Percentiles rank a stretch among this genome's conserved stretches.
Evolutionary conservation across 306 rosid genomes (phyloP).

Genomic region (Inga laurina): DNA sequence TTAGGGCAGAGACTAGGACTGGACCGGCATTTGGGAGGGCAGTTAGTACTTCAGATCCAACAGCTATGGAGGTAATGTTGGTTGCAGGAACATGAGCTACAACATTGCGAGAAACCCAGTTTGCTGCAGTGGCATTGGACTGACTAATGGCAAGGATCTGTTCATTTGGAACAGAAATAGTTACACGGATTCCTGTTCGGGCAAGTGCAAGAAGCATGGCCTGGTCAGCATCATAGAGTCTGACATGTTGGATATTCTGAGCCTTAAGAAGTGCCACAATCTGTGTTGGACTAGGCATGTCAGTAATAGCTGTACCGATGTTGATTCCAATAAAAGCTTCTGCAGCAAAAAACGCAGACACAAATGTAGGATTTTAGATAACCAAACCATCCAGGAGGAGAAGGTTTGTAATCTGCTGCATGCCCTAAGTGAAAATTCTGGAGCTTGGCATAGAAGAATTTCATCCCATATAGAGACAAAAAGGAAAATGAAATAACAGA

Average conservation of each 20-base stretch:
- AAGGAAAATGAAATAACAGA: neutral
- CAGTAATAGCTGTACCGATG: conserved; percentile 78
- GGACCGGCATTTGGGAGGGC: conserved; percentile 87
- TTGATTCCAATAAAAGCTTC: conserved; percentile 87
- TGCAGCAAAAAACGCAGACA: conserved; percentile 36
- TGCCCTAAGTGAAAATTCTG: neutral
- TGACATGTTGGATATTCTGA: conserved; percentile 73
- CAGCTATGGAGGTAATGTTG: conserved; percentile 90
- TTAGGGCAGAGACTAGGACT: conserved; percentile 74
- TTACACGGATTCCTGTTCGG: conserved; percentile 80
- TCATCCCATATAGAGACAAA: neutral
- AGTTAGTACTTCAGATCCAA: conserved; percentile 88
- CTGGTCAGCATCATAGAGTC: conserved; percentile 83
- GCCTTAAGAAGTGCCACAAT: conserved; percentile 84
- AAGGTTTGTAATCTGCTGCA: neutral
- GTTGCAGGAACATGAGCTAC: conserved; percentile 90
- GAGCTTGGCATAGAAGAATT: neutral
- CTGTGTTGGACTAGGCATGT: conserved; percentile 90
- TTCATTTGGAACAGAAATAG: conserved; percentile 82
- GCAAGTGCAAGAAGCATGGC: conserved; percentile 91
- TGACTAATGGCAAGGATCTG: conserved; percentile 87
- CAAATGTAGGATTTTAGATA: neutral
- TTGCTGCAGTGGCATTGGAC: conserved; percentile 91
- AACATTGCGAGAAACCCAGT: conserved; percentile 88
- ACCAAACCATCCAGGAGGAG: neutral